Conservation (phyloP, 331 rosid genomes). For the Malus hybrid region DNA sequence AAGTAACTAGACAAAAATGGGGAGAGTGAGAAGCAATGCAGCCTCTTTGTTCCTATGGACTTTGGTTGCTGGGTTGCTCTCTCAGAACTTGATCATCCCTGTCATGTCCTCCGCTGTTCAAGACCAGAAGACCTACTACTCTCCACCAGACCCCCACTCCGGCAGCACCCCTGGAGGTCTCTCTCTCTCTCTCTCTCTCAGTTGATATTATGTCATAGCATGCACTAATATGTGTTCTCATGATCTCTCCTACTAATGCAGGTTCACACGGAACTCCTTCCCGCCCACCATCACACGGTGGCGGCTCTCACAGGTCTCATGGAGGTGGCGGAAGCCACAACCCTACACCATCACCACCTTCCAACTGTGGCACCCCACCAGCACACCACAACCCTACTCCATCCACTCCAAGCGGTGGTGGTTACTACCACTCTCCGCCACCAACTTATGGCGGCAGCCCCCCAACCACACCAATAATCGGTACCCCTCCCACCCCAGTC, state of each 20-base stretch:
- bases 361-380: conserved; percentile 5
- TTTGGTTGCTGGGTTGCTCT: conserved; percentile 49
- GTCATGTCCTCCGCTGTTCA: conserved; percentile 36
- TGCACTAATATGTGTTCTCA: neutral
- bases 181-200: conserved; percentile 4
- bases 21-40: conserved; percentile 28
- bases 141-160: conserved; percentile 54
- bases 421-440: conserved; percentile 46
- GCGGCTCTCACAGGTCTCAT: conserved; percentile 38
- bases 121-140: conserved; percentile 55
- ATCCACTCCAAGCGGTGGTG: conserved; percentile 44
- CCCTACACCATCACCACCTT: conserved; percentile 34
- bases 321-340: conserved; percentile 34
- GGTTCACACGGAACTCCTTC: conserved; percentile 33
- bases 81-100: conserved; percentile 51
- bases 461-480: conserved; percentile 33
- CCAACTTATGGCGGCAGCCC: conserved; percentile 29
- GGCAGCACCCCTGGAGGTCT: conserved; percentile 47
- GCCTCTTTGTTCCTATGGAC: conserved; percentile 39
- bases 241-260: neutral
- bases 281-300: conserved; percentile 34
- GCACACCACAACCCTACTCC: conserved; percentile 20
- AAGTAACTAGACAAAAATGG: conserved; percentile 30
- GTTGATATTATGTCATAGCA: neutral
- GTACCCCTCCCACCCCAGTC: conserved; percentile 36